Percentiles rank a stretch among this genome's conserved stretches.
Conservation (phyloP, 2,329 filamentous ascomycete genomes). For the Venturia effusa region DNA sequence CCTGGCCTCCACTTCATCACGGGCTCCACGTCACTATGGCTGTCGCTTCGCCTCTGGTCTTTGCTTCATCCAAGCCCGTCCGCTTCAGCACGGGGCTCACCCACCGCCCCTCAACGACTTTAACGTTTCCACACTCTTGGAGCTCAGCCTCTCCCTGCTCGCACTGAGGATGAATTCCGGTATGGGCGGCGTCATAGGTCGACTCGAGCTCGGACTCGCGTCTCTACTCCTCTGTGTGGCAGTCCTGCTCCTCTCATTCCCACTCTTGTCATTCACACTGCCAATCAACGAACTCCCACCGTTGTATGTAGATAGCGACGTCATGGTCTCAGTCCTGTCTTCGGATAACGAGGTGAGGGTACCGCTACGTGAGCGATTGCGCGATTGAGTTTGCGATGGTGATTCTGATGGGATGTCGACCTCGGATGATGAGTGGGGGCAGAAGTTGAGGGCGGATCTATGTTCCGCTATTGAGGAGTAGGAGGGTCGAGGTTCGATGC, state of each 20-base stretch:
- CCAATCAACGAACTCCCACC: background rate
- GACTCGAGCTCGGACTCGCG: conserved; percentile 20
- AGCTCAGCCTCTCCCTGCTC: background rate
- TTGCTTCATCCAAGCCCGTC: too few species aligned
- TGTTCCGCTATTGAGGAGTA: background rate
- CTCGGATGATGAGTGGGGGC: background rate
- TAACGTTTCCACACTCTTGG: conserved; percentile 4
- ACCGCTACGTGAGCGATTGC: background rate
- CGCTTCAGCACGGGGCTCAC: background rate
- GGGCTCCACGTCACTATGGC: too few species aligned
- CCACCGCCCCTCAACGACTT: background rate
- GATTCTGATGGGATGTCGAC: background rate
- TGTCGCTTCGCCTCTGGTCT: too few species aligned
- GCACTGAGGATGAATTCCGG: conserved; percentile 30
- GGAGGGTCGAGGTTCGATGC: background rate
- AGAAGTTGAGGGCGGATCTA: background rate
- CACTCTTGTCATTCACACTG: background rate
- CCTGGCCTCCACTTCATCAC: too few species aligned
- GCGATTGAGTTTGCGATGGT: background rate
- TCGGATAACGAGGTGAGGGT: background rate
- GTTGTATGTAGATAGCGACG: background rate
- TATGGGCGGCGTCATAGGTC: conserved; percentile 30
- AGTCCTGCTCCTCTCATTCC: background rate
- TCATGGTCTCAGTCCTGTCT: background rate
- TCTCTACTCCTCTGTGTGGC: background rate